Evolutionary conservation across 2,329 filamentous ascomycete genomes (phyloP).

Genomic region (Aspergillus sp.): DNA sequence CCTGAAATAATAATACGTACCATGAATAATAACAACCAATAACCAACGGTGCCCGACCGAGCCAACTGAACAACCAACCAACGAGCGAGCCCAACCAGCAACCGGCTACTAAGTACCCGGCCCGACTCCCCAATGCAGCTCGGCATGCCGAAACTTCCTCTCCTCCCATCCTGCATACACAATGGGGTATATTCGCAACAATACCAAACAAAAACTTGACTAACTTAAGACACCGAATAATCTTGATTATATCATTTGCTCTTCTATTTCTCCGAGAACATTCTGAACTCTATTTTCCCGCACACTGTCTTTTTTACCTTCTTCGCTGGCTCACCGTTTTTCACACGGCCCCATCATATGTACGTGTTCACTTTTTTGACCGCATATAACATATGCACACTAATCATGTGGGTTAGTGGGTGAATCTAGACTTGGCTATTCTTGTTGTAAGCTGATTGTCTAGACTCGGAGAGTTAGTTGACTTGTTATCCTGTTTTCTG

Average conservation of each 20-base stretch:
- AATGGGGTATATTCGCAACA: constrained; percentile 6
- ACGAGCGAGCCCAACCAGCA: neutral
- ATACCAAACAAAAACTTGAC: neutral
- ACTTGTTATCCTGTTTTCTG: too few species aligned
- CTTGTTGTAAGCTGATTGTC: too few species aligned
- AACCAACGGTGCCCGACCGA: neutral
- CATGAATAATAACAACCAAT: neutral
- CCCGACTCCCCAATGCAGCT: constrained; percentile 7
- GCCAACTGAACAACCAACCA: neutral
- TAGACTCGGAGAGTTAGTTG: too few species aligned
- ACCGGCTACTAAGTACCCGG: neutral
- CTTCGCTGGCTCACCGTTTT: neutral
- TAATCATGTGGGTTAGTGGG: too few species aligned
- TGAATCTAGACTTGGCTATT: too few species aligned
- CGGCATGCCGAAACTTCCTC: constrained; percentile 10
- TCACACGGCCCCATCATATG: too few species aligned
- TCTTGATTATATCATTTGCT: neutral
- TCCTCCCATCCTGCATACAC: neutral
- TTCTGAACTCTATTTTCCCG: neutral
- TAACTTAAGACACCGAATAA: neutral
- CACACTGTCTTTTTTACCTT: neutral
- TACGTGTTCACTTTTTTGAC: too few species aligned
- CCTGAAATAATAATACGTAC: neutral
- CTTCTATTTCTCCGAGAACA: too few species aligned
- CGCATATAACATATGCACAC: too few species aligned